These are phyloP conservation scores for Candolleomyces aberdarensis DNA, from an alignment of 768 basidiomycete species.

Conservation along the genomic window DNA sequence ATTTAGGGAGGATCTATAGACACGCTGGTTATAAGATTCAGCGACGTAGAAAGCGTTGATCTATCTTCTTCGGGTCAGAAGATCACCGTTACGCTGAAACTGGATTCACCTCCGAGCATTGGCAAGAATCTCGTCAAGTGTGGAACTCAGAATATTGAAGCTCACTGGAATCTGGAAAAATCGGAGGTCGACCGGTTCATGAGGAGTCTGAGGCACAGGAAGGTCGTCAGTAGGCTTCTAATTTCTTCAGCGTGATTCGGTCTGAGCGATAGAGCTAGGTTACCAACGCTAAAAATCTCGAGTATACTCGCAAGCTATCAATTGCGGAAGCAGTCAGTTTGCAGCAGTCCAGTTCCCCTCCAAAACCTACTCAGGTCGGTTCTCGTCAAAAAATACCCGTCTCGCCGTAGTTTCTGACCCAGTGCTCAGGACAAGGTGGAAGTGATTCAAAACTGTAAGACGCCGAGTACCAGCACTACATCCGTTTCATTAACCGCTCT, in stretches of 20 bases:
- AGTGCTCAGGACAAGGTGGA: conserved; percentile 6
- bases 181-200: conserved; percentile 44
- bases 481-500: background rate
- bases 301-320: conserved; percentile 12
- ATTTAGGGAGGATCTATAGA: conserved; percentile 48
- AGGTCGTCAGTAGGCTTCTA: conserved; percentile 36
- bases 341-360: background rate
- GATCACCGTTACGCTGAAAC: conserved; percentile 25
- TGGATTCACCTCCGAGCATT: conserved; percentile 38
- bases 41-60: conserved; percentile 22
- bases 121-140: conserved; percentile 24
- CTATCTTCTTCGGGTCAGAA: conserved; percentile 22
- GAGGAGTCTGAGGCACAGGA: conserved; percentile 39
- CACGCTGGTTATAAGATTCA: conserved; percentile 46
- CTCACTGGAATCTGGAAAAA: conserved; percentile 21
- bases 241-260: background rate
- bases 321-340: conserved; percentile 7
- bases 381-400: background rate
- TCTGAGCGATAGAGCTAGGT: conserved; percentile 5
- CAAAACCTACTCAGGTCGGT: conserved; percentile 12
- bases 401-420: background rate
- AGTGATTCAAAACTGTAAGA: conserved; percentile 1
- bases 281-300: background rate
- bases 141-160: conserved; percentile 6
- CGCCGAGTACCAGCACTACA: background rate